Base-by-base conservation (phyloP, 139 green algal genomes). In the Picochlorum sp. region DNA sequence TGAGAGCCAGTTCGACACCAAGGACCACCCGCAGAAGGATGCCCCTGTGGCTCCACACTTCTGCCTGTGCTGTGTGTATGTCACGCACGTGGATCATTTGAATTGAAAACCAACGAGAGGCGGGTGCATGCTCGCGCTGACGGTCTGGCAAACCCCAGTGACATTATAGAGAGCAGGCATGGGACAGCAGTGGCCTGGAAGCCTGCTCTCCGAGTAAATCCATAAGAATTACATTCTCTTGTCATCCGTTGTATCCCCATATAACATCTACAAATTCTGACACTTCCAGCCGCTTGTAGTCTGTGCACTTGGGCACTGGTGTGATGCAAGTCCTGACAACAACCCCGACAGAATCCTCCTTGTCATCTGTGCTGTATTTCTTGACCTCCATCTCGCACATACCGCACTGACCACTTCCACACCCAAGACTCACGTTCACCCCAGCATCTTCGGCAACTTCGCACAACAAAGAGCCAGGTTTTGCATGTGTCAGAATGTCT, bases 31-130 rank as follows among this genome's bases (percentile, higher is more conserved):
- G 2, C 16, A 41, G 34, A 45, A 57, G 14, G 34, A 63, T 16
- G 59, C 72, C 55, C 62, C 74, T 6, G 57, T 82, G 57, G 26
- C 66, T 3, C 63, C 68, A 54, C 51, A 61, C 21, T 83, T 83
- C 45, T 77, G 61, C 45, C 54, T 81, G 61, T 65, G 58, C 13
- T 47, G 68, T 32, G 24, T 78, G 21, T 61, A 72, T n/a, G 57
- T 75, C 7, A 16, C 66, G 18, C 50, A 66, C 4, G 71, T 73
- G 21, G 74, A 81, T 44, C 37, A 72, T 24, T 20, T 77, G 24
- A 51, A 61, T 61, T 81, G 41, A 28, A 28, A 14, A 69, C 52
- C 11, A 74, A 72, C 57, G 56, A 52, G 8, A 58, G 72, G 11
- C 15, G 37, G 20, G 23, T 61, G 21, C 49, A 49, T 55, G 8